These are phyloP conservation scores for Ogataea trehaloabstinens DNA, from an alignment of 805 yeast genomes.

Conservation along the genomic window DNA sequence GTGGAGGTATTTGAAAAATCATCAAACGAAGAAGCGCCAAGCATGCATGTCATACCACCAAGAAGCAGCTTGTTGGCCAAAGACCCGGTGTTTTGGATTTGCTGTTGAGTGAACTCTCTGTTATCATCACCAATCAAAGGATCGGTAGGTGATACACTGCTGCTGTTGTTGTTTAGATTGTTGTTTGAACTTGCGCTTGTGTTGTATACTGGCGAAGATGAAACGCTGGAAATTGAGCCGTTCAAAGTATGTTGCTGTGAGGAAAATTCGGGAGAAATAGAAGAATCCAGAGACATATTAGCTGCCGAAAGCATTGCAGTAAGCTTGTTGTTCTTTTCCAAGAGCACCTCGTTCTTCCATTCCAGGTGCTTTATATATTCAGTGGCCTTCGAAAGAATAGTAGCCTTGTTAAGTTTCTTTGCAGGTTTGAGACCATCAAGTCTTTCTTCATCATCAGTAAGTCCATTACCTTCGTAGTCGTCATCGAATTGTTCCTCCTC, in stretches of 20 bases:
- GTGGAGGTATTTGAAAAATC: constrained; percentile 35
- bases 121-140: constrained; percentile 9
- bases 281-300: constrained; percentile 15
- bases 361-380: constrained; percentile 78
- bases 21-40: constrained; percentile 59
- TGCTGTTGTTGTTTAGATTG: constrained; percentile 4
- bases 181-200: constrained; percentile 10
- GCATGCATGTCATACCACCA: constrained; percentile 64
- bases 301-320: constrained; percentile 23
- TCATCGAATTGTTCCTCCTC: constrained; percentile 45
- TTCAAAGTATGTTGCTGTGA: constrained; percentile 2
- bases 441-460: constrained; percentile 50
- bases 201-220: constrained; percentile 20
- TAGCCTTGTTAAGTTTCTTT: constrained; percentile 71
- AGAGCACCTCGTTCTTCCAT: constrained; percentile 50
- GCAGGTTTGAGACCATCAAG: constrained; percentile 79
- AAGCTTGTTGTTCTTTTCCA: constrained; percentile 45
- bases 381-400: constrained; percentile 70
- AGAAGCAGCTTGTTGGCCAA: constrained; percentile 49
- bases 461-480: constrained; percentile 51
- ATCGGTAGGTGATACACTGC: constrained; percentile 13
- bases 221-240: constrained; percentile 20
- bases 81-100: constrained; percentile 19
- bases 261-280: constrained; percentile 4
- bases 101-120: constrained; percentile 3